phyloP scores from a whole-genome alignment of 2,329 filamentous ascomycete species.

The Coniochaeta ligniaria region DNA sequence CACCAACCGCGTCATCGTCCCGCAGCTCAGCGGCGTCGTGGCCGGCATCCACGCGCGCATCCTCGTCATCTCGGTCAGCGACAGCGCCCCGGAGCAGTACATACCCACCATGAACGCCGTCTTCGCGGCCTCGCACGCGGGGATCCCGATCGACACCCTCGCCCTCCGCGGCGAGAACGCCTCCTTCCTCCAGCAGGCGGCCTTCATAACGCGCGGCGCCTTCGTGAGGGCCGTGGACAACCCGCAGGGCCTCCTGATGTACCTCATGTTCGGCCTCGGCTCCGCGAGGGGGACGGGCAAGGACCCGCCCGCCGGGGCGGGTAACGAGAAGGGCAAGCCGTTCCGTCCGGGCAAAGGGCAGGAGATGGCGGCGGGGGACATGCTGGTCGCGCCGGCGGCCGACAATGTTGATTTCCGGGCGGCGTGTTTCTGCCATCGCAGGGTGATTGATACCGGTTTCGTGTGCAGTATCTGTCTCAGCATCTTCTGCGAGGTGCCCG shows the following conservation, averaged over 20 bases:
- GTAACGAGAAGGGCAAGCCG: not conserved
- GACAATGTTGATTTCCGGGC: slow-evolving; percentile 92
- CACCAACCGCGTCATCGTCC: slow-evolving; percentile 23
- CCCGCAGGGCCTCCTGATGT: slow-evolving; percentile 73
- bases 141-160: slow-evolving; percentile 87
- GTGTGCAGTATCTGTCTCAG: slow-evolving; percentile 95
- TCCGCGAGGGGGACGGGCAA: slow-evolving; percentile 21
- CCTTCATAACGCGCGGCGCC: slow-evolving; percentile 52
- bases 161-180: slow-evolving; percentile 71
- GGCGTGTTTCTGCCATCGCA: slow-evolving; percentile 95
- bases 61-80: slow-evolving; percentile 82
- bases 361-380: slow-evolving; percentile 21
- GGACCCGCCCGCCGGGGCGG: slow-evolving; percentile 25
- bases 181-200: slow-evolving; percentile 89
- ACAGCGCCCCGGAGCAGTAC: slow-evolving; percentile 80
- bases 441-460: slow-evolving; percentile 84
- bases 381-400: slow-evolving; percentile 71
- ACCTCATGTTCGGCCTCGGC: slow-evolving; percentile 85
- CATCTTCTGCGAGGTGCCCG: slow-evolving; percentile 70
- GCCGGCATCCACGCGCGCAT: slow-evolving; percentile 69
- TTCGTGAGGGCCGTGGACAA: slow-evolving; percentile 41
- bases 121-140: slow-evolving; percentile 84
- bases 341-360: not conserved
- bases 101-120: slow-evolving; percentile 98
- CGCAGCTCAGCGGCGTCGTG: slow-evolving; percentile 22